phyloP scores from a whole-genome alignment of 306 rosid species.

The Quercus wislizeni region DNA sequence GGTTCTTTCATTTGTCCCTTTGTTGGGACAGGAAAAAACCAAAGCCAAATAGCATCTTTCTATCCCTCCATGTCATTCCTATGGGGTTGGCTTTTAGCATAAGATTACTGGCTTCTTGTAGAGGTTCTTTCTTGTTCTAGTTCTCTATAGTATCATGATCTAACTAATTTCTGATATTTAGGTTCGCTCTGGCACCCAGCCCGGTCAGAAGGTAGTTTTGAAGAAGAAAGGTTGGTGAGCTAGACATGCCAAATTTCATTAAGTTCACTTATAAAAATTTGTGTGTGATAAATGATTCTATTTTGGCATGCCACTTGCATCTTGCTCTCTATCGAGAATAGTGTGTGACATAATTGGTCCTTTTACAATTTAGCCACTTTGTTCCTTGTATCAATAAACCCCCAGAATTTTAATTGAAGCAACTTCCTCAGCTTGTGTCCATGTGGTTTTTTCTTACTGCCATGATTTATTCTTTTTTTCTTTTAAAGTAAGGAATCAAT shows the following conservation, averaged over 20 bases:
- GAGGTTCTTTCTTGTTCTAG: background rate
- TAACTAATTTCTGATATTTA: conserved; percentile 26
- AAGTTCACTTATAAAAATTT: background rate
- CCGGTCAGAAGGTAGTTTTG: conserved; percentile 86
- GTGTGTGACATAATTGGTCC: background rate
- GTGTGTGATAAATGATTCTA: background rate
- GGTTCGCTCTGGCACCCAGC: conserved; percentile 91
- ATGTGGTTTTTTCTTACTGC: background rate
- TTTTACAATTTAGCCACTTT: background rate
- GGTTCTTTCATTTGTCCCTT: too few relatives aligned
- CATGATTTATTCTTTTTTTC: too few relatives aligned
- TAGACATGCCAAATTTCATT: background rate
- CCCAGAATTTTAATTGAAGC: background rate
- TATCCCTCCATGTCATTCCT: too few relatives aligned
- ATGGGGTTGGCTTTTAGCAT: too few relatives aligned
- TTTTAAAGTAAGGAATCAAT: too few relatives aligned
- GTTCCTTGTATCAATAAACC: background rate
- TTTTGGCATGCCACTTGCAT: background rate
- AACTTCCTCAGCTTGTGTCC: background rate
- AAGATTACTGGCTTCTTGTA: too few relatives aligned
- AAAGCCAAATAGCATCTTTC: too few relatives aligned
- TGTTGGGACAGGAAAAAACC: too few relatives aligned
- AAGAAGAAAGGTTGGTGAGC: conserved; percentile 81
- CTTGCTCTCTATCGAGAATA: background rate
- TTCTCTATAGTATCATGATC: background rate